Percentiles rank a stretch among this genome's conserved stretches.
Conservation (phyloP, 441 rosid species). For the Pelargonium citronellum region DNA sequence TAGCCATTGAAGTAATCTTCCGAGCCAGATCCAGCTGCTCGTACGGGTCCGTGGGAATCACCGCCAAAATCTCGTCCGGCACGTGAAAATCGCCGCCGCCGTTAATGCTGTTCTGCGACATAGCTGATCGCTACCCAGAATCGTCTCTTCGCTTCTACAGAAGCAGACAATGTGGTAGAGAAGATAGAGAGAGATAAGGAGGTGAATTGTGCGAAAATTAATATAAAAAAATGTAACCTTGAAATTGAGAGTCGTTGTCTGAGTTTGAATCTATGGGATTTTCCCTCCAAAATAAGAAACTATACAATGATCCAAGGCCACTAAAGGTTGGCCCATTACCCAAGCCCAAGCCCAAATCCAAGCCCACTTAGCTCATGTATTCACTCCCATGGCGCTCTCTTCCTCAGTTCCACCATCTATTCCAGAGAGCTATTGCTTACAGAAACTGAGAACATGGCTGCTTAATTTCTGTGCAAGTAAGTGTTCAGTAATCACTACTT, state of each 20-base stretch:
- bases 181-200: neutral
- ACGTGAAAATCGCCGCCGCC: conserved; percentile 3
- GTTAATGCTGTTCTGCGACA: neutral
- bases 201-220: no score
- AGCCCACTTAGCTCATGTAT: no score
- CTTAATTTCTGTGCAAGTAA: no score
- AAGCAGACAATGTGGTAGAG: neutral
- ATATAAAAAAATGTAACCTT: neutral
- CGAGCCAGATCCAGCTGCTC: conserved; percentile 35
- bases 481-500: neutral
- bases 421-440: no score
- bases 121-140: neutral
- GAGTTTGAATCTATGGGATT: no score
- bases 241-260: neutral
- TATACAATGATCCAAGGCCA: no score
- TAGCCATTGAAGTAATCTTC: conserved; percentile 84
- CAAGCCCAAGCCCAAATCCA: no score
- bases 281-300: no score
- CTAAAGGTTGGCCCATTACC: no score
- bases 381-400: no score
- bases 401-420: no score
- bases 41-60: conserved; percentile 3
- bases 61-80: conserved; percentile 7
- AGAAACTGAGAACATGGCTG: no score
- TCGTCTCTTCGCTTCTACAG: neutral